These are phyloP conservation scores for Puccinellia tenuiflora DNA, from an alignment of 176 grass and related monocot genomes.

Conservation along the genomic window DNA sequence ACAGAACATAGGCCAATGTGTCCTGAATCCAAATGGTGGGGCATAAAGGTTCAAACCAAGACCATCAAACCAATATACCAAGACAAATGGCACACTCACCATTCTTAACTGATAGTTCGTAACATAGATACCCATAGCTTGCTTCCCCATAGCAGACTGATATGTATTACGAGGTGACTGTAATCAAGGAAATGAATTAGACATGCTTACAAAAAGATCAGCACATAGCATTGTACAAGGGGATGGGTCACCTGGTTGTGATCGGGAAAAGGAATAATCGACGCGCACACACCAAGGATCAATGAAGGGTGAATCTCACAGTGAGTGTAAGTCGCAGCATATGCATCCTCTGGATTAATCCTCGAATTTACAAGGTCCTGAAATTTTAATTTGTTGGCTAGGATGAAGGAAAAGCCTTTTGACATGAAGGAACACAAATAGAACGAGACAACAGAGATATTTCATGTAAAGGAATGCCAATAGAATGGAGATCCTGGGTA, in stretches of 20 bases:
- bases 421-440: neutral
- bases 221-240: neutral
- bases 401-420: constrained; percentile 2
- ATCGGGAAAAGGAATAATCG: constrained; percentile 99
- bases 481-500: neutral
- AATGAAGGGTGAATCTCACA: constrained; percentile 98
- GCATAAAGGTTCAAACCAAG: constrained; percentile 19
- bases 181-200: constrained; percentile 30
- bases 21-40: constrained; percentile 49
- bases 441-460: neutral
- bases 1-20: constrained; percentile 94
- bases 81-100: constrained; percentile 47
- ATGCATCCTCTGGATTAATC: constrained; percentile 64
- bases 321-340: constrained; percentile 83
- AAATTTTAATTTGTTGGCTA: constrained; percentile 24
- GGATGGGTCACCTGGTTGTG: constrained; percentile 83
- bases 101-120: constrained; percentile 99
- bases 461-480: neutral
- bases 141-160: constrained; percentile 99
- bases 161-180: constrained; percentile 99
- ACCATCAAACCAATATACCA: constrained; percentile 19
- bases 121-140: constrained; percentile 99
- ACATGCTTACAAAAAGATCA: neutral
- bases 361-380: constrained; percentile 82
- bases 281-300: constrained; percentile 97